Evolutionary conservation across 2,329 filamentous ascomycete species (phyloP).

Genomic region (Bipolaris bicolor): DNA sequence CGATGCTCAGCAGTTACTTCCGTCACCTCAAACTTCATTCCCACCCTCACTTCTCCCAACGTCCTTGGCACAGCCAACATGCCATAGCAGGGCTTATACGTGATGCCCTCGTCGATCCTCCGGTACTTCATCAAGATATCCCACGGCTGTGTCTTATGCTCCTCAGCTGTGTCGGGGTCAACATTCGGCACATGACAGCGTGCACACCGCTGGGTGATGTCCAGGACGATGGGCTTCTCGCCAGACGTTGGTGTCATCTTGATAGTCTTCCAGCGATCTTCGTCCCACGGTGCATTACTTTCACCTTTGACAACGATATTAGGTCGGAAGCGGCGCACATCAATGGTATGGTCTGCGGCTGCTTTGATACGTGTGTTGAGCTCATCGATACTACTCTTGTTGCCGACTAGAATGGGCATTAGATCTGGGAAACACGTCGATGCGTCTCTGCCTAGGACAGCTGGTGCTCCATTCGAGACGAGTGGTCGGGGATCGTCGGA

Average conservation of each 20-base stretch:
- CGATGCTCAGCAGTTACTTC: conserved; percentile 64
- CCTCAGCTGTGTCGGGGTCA: conserved; percentile 65
- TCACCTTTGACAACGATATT: conserved; percentile 66
- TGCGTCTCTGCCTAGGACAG: conserved; percentile 61
- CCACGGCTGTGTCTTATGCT: conserved; percentile 66
- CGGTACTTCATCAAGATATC: conserved; percentile 66
- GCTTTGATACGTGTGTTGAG: conserved; percentile 61
- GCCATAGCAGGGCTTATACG: conserved; percentile 70
- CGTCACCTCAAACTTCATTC: conserved; percentile 64
- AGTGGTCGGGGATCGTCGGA: conserved; percentile 57
- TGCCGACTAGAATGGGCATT: conserved; percentile 63
- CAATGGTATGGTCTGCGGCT: conserved; percentile 59
- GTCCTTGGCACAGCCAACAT: conserved; percentile 68
- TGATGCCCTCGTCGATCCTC: conserved; percentile 64
- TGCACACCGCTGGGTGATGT: conserved; percentile 65
- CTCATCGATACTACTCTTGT: conserved; percentile 62
- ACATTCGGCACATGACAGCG: conserved; percentile 70
- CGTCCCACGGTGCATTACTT: conserved; percentile 60
- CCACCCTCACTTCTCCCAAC: conserved; percentile 62
- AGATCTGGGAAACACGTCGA: conserved; percentile 66
- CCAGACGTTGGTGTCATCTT: conserved; percentile 46
- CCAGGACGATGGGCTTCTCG: conserved; percentile 52
- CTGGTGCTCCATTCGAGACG: conserved; percentile 61
- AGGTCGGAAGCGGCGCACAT: conserved; percentile 63
- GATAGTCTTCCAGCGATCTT: conserved; percentile 68